phyloP scores from a whole-genome alignment of 2,329 filamentous ascomycete species.

The Fusarium sp. region DNA sequence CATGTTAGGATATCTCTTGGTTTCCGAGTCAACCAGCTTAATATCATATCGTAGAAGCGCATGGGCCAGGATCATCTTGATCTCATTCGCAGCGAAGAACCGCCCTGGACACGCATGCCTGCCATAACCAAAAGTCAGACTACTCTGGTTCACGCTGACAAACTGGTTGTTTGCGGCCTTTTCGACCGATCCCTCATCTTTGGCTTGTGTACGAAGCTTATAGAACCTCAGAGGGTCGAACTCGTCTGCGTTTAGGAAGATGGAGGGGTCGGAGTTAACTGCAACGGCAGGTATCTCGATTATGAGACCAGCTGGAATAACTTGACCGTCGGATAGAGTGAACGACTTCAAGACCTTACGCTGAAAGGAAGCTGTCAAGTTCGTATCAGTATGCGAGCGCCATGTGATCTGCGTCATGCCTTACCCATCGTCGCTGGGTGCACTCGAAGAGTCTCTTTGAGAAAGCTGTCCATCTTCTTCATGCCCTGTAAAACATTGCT shows the following conservation, averaged over 20 bases:
- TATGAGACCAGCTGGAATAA: not conserved
- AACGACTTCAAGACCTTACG: not conserved
- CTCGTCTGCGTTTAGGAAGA: not conserved
- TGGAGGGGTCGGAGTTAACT: not conserved
- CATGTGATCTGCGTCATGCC: not conserved
- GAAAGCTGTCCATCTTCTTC: not conserved
- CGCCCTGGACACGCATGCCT: not conserved
- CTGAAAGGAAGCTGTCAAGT: not conserved
- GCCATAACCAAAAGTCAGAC: not conserved
- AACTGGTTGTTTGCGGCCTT: not conserved
- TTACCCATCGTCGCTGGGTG: not conserved
- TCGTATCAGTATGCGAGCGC: not conserved
- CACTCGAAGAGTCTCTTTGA: not conserved
- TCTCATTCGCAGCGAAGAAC: not conserved
- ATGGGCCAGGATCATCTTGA: not conserved
- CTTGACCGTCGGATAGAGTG: not conserved
- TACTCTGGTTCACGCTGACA: not conserved
- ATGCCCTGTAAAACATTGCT: not conserved
- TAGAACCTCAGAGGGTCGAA: not conserved
- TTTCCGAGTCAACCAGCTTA: not conserved
- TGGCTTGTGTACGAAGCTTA: not conserved
- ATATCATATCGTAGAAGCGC: not conserved
- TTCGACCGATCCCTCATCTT: not conserved
- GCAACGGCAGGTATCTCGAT: not conserved
- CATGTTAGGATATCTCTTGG: not conserved